phyloP scores from a whole-genome alignment of 306 rosid species.

The Prunus dulcis region DNA sequence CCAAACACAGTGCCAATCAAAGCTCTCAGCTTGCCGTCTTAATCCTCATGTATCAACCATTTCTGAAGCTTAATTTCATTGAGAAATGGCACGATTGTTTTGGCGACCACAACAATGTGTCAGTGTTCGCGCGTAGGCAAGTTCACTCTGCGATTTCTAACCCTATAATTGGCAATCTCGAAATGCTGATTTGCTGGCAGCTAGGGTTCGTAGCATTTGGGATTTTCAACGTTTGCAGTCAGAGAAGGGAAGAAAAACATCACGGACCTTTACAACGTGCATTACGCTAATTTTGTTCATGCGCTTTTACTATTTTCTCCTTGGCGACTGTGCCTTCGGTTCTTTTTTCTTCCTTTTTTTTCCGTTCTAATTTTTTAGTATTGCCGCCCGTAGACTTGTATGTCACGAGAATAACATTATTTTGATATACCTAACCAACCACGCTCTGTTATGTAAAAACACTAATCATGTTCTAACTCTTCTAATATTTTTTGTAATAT shows the following conservation, averaged over 20 bases:
- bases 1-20: neutral
- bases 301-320: too few species aligned
- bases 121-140: neutral
- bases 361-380: too few species aligned
- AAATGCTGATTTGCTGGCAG: neutral
- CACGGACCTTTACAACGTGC: neutral
- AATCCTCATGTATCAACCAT: constrained; percentile 2
- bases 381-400: too few species aligned
- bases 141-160: neutral
- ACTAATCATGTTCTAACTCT: too few species aligned
- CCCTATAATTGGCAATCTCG: neutral
- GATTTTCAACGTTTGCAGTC: neutral
- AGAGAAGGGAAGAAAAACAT: neutral
- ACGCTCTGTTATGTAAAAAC: too few species aligned
- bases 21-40: neutral
- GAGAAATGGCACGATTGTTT: neutral
- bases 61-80: constrained; percentile 2
- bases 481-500: too few species aligned
- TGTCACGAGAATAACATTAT: too few species aligned
- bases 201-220: constrained; percentile 6
- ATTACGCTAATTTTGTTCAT: too few species aligned
- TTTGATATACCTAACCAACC: too few species aligned
- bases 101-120: neutral
- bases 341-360: too few species aligned
- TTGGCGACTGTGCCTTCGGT: too few species aligned